Evolutionary conservation across 2,329 filamentous ascomycete genomes (phyloP).

Genomic region (Ophiosphaerella korrae): DNA sequence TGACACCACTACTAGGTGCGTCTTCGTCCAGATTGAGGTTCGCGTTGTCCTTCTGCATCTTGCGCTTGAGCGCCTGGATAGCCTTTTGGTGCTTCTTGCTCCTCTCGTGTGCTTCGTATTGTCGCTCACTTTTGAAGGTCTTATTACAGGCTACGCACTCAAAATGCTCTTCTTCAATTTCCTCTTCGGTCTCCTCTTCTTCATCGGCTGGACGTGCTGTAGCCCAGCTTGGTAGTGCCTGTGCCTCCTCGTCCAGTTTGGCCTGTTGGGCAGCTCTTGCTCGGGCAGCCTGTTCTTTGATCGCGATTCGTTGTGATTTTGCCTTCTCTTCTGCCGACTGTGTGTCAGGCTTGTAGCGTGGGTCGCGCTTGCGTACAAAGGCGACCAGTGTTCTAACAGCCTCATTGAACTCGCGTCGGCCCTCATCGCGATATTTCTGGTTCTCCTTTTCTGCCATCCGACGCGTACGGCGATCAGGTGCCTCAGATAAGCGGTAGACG

Average conservation of each 20-base stretch:
- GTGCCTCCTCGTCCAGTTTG: slow-evolving; percentile 68
- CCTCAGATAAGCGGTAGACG: slow-evolving; percentile 79
- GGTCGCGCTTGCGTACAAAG: slow-evolving; percentile 90
- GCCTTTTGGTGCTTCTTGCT: slow-evolving; percentile 96
- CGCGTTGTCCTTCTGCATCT: slow-evolving; percentile 82
- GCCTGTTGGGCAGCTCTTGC: slow-evolving; percentile 81
- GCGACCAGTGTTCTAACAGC: slow-evolving; percentile 83
- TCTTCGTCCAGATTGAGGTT: slow-evolving; percentile 57
- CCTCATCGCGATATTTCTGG: slow-evolving; percentile 79
- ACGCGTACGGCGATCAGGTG: slow-evolving; percentile 81
- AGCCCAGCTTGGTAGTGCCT: slow-evolving; percentile 76
- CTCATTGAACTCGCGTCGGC: slow-evolving; percentile 87
- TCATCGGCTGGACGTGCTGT: slow-evolving; percentile 62
- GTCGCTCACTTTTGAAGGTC: slow-evolving; percentile 85
- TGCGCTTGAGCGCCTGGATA: slow-evolving; percentile 75
- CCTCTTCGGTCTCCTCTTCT: slow-evolving; percentile 60
- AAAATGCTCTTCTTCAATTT: slow-evolving; percentile 57
- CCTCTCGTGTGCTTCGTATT: slow-evolving; percentile 88
- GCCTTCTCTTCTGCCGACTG: slow-evolving; percentile 83
- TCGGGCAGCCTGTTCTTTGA: slow-evolving; percentile 81
- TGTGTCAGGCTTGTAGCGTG: slow-evolving; percentile 76
- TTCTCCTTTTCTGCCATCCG: slow-evolving; percentile 96
- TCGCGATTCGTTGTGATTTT: slow-evolving; percentile 74
- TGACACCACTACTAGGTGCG: slow-evolving; percentile 37
- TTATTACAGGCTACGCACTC: slow-evolving; percentile 69